Evolutionary conservation across 2,329 filamentous ascomycete species (phyloP), one percentile per base, ranked within the genome.

Genomic region (Mollisiaceae sp.): DNA sequence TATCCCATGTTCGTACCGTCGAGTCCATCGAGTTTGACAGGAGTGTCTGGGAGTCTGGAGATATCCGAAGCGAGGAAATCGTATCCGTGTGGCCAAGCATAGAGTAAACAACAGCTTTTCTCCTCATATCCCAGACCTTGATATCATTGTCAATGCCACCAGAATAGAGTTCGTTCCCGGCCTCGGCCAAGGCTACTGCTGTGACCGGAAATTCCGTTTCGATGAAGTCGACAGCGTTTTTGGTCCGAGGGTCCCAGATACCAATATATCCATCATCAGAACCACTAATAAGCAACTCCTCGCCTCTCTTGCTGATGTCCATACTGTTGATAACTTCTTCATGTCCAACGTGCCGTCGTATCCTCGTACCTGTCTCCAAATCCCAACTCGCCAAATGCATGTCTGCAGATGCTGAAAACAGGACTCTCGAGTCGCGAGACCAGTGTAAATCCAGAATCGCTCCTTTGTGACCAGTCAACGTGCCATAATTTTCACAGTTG

Each of bases 101-200:
- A 1, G 91, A 90, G 78, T 98, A 97, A 6, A 93, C 88, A 2
- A 96, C 86, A 8, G 90, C 86, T 79, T 96, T 93, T 82, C 97
- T 98, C 71, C 95, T 89, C 75, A 98, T 81, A 78, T 99, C 95
- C 94, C 95, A 99, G 22, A 97, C 94, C 73, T 94, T 93, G 77
- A 99, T 97, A 73, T 96, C 93, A 76, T 98, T 97, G 80, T 98
- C 95, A 72, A 99, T 97, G 24, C 94, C 92, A 56, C 94, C 94
- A 8, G 92, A 91, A 78, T 95, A 99, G 32, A 99, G 87, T 80
- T 98, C 95, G 77, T 97, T 97, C 20, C 95, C 95, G 1, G 94
- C 93, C 77, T 97, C 93, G 0, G 94, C 90, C n/a, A 98, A 83
- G 18, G 93, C 92, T 6, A 98, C 88, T 0, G 94, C 91, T 1